Base-by-base conservation (phyloP, 345 rosid genomes). In the Mercurialis annua region DNA sequence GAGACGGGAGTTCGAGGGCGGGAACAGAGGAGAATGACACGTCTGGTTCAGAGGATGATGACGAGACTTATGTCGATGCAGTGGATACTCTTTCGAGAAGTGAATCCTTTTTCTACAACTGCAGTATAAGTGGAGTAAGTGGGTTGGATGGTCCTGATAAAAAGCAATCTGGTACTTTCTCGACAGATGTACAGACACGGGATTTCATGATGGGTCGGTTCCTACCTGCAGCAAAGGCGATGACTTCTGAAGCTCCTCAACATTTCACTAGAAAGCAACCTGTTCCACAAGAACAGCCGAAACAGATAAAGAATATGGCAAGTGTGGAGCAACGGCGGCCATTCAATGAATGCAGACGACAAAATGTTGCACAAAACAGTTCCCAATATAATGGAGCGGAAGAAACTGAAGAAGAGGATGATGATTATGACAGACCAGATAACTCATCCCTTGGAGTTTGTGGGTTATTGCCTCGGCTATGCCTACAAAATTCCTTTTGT, bases 141-240 rank as follows among this genome's bases (percentile, higher is more conserved):
- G 86, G 81, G 63, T 67, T 80, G 75, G 87, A 86, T 76, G 86
- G 71, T 65, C 72, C 71, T 2, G 85, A 86, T 48, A 40, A 69
- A 53, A 77, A 78, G 69, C 87, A 82, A 38, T 78, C 81, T 59
- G 85, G 85, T 34, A 73, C 74, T 2, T 82, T 83, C 77, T 76
- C 83, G 1, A 53, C 78, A 20, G 96, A 88, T 62, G 81, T 78
- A 20, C 84, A 76, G 56, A 76, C 87, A 68, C 81, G 79, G 38
- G 91, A 90, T 74, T 81, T 90, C 71, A 88, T 93, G 97, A 90
- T 93, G 89, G 88, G 82, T 57, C 83, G 97, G 34, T 93, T 93
- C 76, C 77, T 90, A 77, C 98, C 98, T 38, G 96, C 98, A 16
- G 97, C 98, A 42, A 83, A 88, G 73, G 98, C 97, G 21, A 80